Conservation (phyloP, 2,329 filamentous ascomycete species). For the Pleurostoma richardsiae region DNA sequence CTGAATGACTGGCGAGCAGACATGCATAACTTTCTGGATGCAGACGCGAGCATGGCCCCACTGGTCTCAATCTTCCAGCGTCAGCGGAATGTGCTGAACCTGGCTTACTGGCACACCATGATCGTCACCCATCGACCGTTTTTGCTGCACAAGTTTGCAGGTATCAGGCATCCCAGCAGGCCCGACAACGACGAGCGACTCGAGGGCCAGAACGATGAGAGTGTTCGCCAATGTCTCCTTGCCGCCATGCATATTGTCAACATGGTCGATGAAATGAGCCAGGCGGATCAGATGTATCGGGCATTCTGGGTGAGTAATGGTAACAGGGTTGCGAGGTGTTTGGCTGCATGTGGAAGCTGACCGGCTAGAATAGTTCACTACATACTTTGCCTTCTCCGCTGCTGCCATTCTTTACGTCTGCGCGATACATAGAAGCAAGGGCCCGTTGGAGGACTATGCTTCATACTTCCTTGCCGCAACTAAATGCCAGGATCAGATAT, state of each 20-base stretch:
- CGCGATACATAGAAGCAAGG: slow-evolving; percentile 29
- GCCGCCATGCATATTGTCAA: slow-evolving; percentile 31
- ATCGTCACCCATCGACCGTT: slow-evolving; percentile 33
- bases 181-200: slow-evolving; percentile 29
- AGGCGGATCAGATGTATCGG: slow-evolving; percentile 27
- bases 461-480: slow-evolving; percentile 28
- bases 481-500: slow-evolving; percentile 32
- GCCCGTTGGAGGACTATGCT: slow-evolving; percentile 16
- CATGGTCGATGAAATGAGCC: slow-evolving; percentile 31
- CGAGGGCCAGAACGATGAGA: slow-evolving; percentile 10
- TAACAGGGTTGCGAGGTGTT: background rate
- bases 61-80: slow-evolving; percentile 32
- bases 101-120: slow-evolving; percentile 35
- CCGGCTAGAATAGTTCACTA: slow-evolving; percentile 21
- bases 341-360: background rate
- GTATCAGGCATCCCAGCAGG: slow-evolving; percentile 10
- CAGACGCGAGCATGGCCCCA: slow-evolving; percentile 25
- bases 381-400: slow-evolving; percentile 39
- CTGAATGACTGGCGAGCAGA: slow-evolving; percentile 27
- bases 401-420: slow-evolving; percentile 38
- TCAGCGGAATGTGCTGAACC: slow-evolving; percentile 33
- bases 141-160: slow-evolving; percentile 27
- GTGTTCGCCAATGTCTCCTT: slow-evolving; percentile 25
- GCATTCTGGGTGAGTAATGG: slow-evolving; percentile 30
- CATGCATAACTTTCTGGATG: slow-evolving; percentile 28